A percentile compares a stretch with the other conserved stretches of the same genome.
These are phyloP conservation scores for Hypoxylon sp. DNA, from an alignment of 2,329 filamentous ascomycete genomes.

Conservation along the genomic window DNA sequence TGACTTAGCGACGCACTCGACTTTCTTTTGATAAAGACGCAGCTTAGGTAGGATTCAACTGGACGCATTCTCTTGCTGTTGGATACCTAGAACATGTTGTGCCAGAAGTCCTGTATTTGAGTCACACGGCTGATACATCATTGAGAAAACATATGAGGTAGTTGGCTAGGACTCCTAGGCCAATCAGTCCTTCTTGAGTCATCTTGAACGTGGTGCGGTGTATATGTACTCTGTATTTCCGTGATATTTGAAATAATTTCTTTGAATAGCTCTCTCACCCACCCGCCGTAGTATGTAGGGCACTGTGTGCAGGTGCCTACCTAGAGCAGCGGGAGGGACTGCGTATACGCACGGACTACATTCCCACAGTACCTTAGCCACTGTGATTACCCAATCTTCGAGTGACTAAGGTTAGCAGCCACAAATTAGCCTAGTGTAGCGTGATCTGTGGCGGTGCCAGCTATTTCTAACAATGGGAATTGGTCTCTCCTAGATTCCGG, in stretches of 20 bases:
- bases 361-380: neutral
- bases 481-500: constrained; percentile 35
- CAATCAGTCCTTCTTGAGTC: neutral
- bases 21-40: too few species aligned
- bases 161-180: neutral
- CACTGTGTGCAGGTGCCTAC: too few species aligned
- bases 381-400: too few species aligned
- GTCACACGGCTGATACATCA: neutral
- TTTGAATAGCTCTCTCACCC: too few species aligned
- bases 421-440: constrained; percentile 5
- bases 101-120: neutral
- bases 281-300: too few species aligned
- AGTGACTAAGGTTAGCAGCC: constrained; percentile 12
- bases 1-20: too few species aligned
- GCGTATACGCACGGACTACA: too few species aligned
- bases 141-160: neutral
- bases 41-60: neutral
- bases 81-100: neutral
- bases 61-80: neutral
- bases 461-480: constrained; percentile 36
- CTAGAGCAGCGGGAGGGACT: too few species aligned
- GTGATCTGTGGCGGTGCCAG: constrained; percentile 29
- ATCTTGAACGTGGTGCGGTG: too few species aligned
- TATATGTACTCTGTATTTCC: too few species aligned
- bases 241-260: too few species aligned